Evolutionary conservation across 2,329 filamentous ascomycete species (phyloP).

Genomic region (Aspergillus sp.): DNA sequence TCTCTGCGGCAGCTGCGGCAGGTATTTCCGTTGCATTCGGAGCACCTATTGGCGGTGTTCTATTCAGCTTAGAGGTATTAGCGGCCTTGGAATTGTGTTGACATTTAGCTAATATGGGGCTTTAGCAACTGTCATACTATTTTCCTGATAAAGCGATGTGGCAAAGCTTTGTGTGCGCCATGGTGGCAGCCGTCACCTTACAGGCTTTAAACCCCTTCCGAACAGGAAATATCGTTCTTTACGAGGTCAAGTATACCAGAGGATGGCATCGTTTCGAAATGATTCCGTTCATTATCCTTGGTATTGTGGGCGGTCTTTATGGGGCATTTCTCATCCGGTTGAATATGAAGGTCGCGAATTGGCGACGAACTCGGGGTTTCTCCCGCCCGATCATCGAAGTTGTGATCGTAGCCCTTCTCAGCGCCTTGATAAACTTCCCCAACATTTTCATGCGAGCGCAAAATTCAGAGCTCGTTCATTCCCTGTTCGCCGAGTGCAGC

Average conservation of each 20-base stretch:
- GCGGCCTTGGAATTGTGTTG: neutral
- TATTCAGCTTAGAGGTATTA: conserved; percentile 85
- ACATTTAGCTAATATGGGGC: neutral
- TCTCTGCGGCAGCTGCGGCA: conserved; percentile 88
- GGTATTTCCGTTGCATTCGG: conserved; percentile 95
- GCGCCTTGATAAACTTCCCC: conserved; percentile 88
- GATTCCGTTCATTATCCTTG: conserved; percentile 80
- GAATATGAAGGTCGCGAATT: conserved; percentile 82
- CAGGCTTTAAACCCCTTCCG: conserved; percentile 93
- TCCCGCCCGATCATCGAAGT: conserved; percentile 79
- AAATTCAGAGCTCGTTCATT: conserved; percentile 84
- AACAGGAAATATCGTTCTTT: conserved; percentile 91
- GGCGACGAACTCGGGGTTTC: conserved; percentile 71
- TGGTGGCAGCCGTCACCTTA: conserved; percentile 93
- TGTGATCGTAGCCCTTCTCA: conserved; percentile 72
- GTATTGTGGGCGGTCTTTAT: conserved; percentile 88
- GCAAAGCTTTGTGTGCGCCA: conserved; percentile 98
- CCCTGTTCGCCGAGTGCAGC: conserved; percentile 87
- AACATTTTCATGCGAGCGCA: conserved; percentile 96
- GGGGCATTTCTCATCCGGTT: conserved; percentile 92
- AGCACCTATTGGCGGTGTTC: conserved; percentile 86
- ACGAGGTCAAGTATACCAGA: conserved; percentile 89
- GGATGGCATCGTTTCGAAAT: conserved; percentile 96
- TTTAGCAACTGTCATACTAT: conserved; percentile 86
- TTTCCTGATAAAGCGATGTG: conserved; percentile 99